These are phyloP conservation scores for Penicillium sp. DNA, from an alignment of 2,329 filamentous ascomycete species.

Conservation along the genomic window DNA sequence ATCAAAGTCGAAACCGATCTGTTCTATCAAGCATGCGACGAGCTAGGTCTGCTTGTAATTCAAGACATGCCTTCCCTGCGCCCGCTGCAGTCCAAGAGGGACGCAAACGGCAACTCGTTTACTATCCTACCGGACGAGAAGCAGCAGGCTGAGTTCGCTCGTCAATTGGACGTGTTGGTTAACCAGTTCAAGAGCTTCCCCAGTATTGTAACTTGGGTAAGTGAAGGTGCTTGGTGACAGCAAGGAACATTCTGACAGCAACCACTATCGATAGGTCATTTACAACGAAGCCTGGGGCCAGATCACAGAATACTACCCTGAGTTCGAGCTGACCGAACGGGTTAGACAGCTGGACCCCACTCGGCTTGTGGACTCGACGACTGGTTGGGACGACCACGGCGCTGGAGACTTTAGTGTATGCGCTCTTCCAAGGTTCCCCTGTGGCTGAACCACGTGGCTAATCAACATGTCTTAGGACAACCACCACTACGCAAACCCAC, in stretches of 20 bases:
- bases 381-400: constrained; percentile 68
- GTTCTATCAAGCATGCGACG: constrained; percentile 67
- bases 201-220: constrained; percentile 64
- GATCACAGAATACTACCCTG: constrained; percentile 52
- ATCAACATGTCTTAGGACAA: constrained; percentile 53
- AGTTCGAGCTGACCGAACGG: constrained; percentile 56
- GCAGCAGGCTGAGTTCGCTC: constrained; percentile 64
- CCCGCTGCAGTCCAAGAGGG: constrained; percentile 32
- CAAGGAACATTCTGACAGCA: not conserved
- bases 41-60: constrained; percentile 64
- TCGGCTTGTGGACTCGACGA: constrained; percentile 62
- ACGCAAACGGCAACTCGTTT: not conserved
- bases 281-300: constrained; percentile 75
- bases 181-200: constrained; percentile 65
- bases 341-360: constrained; percentile 62
- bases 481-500: constrained; percentile 69
- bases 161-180: constrained; percentile 62
- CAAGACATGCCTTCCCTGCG: constrained; percentile 70
- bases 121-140: constrained; percentile 40
- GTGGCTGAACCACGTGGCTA: not conserved
- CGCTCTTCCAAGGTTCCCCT: not conserved
- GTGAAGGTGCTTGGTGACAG: constrained; percentile 8
- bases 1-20: constrained; percentile 68
- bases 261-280: constrained; percentile 50
- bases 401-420: constrained; percentile 60